phyloP scores from a whole-genome alignment of 495 filamentous ascomycete genomes.

The Hypoxylon subgilvum region DNA sequence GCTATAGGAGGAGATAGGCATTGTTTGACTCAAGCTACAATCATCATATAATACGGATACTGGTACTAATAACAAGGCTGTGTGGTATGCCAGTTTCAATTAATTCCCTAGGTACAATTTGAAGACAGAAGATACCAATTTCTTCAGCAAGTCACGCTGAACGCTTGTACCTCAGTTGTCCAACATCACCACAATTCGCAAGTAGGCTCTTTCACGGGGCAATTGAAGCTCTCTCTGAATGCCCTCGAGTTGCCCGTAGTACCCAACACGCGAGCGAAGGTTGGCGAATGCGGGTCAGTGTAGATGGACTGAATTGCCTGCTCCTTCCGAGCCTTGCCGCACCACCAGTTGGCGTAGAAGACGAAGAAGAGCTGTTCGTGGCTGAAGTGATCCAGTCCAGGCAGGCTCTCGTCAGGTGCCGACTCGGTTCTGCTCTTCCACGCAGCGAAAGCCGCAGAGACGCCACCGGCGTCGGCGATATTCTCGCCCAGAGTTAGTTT shows the following conservation, averaged over 20 bases:
- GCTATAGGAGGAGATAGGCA: too few relatives aligned
- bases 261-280: conserved; percentile 64
- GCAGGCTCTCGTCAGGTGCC: conserved; percentile 63
- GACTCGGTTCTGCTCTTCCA: conserved; percentile 64
- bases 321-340: conserved; percentile 65
- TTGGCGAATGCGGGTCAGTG: conserved; percentile 69
- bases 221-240: conserved; percentile 71
- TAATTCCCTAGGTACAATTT: conserved; percentile 9
- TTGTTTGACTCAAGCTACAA: too few relatives aligned
- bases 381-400: conserved; percentile 67
- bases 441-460: conserved; percentile 68
- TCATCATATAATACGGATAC: too few relatives aligned
- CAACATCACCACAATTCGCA: conserved; percentile 70
- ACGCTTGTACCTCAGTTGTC: neutral
- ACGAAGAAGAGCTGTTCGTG: conserved; percentile 79
- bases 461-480: conserved; percentile 75
- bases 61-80: too few relatives aligned
- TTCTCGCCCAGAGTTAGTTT: conserved; percentile 74
- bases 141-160: neutral
- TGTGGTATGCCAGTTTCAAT: neutral
- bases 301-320: conserved; percentile 62
- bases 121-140: conserved; percentile 25
- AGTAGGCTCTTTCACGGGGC: conserved; percentile 65
- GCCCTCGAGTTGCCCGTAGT: conserved; percentile 71
- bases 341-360: conserved; percentile 71